phyloP scores from a whole-genome alignment of 2,329 filamentous ascomycete species.

The Teratosphaeriaceae sp. region DNA sequence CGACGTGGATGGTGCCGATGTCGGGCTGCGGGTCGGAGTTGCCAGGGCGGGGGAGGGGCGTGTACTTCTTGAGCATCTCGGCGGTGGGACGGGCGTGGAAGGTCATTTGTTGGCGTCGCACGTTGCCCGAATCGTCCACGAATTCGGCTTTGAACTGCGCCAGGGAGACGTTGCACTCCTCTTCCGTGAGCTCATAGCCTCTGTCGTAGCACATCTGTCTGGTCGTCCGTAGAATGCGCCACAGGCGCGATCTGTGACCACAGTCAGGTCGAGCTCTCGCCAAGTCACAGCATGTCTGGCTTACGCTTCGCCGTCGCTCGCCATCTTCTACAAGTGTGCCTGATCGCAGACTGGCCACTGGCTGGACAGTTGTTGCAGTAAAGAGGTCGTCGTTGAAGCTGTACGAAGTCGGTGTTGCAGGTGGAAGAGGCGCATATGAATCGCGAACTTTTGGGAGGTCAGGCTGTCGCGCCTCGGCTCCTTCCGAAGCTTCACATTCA shows the following conservation, averaged over 20 bases:
- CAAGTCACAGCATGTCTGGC: neutral
- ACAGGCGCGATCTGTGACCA: conserved; percentile 56
- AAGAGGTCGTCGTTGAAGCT: too few relatives aligned
- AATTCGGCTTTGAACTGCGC: conserved; percentile 72
- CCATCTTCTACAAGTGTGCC: too few relatives aligned
- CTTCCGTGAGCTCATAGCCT: conserved; percentile 86
- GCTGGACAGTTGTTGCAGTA: too few relatives aligned
- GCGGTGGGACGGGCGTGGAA: conserved; percentile 82
- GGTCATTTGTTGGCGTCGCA: conserved; percentile 76
- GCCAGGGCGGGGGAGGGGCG: conserved; percentile 58
- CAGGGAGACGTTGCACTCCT: conserved; percentile 80
- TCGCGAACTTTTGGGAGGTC: neutral
- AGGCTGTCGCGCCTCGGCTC: neutral
- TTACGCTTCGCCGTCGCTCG: conserved; percentile 21
- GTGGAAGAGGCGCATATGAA: neutral
- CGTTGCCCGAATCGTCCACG: conserved; percentile 62
- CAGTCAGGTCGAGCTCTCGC: conserved; percentile 1
- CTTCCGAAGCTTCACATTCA: conserved; percentile 1
- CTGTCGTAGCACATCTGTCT: conserved; percentile 93
- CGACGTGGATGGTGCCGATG: conserved; percentile 85
- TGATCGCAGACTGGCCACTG: too few relatives aligned
- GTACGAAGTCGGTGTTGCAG: too few relatives aligned
- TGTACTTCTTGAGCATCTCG: conserved; percentile 79
- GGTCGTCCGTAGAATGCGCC: conserved; percentile 88
- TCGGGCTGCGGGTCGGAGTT: conserved; percentile 41